Percentiles rank a stretch among this genome's conserved stretches.
phyloP scores from a whole-genome alignment of 306 rosid genomes.

The Carpinus fangiana region DNA sequence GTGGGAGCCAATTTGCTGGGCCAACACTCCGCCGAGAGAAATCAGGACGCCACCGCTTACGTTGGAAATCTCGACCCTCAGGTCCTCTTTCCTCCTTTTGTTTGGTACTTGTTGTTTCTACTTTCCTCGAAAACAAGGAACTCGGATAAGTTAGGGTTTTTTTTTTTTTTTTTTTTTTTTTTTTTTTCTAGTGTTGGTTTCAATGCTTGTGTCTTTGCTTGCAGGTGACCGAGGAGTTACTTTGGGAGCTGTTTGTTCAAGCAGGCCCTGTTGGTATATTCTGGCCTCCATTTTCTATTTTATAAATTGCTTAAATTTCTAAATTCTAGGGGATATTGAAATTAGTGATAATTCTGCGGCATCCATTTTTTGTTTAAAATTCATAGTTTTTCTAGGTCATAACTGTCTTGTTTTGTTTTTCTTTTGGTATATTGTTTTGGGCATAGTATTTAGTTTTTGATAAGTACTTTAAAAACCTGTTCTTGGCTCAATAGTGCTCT shows the following conservation, averaged over 20 bases:
- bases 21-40: constrained; percentile 89
- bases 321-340: too few relatives aligned
- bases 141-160: neutral
- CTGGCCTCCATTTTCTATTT: neutral
- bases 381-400: neutral
- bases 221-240: constrained; percentile 45
- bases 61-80: constrained; percentile 99
- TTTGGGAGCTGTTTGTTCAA: constrained; percentile 67
- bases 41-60: constrained; percentile 98
- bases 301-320: too few relatives aligned
- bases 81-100: constrained; percentile 16
- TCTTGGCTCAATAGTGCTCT: too few relatives aligned
- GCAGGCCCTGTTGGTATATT: constrained; percentile 63
- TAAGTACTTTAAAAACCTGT: too few relatives aligned
- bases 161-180: neutral
- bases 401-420: neutral
- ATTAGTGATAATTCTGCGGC: neutral
- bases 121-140: neutral
- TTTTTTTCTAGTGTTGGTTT: neutral
- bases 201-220: neutral
- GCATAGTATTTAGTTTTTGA: neutral
- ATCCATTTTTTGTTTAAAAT: neutral
- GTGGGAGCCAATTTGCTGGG: constrained; percentile 91
- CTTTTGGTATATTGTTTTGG: neutral
- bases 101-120: neutral